These are phyloP conservation scores for Cryoendolithus antarcticus DNA, from an alignment of 2,329 filamentous ascomycete genomes.

Conservation along the genomic window DNA sequence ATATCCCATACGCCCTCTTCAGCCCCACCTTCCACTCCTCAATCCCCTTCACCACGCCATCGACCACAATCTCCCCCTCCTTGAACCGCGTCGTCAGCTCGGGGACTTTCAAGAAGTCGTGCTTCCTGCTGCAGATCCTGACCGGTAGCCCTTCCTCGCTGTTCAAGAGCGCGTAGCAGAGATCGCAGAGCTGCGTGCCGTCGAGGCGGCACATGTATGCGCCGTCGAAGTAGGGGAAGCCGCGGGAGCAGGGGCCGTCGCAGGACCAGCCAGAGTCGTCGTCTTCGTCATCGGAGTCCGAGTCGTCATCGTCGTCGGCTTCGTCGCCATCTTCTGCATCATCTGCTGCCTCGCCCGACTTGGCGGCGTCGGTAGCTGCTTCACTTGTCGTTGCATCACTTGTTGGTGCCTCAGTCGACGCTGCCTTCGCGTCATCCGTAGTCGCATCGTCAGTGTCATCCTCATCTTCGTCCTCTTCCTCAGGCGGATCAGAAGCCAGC, in stretches of 20 bases:
- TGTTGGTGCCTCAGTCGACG: too few species aligned
- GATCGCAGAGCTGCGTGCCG: background rate
- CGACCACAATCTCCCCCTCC: constrained; percentile 1
- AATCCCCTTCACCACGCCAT: background rate
- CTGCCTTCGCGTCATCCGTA: too few species aligned
- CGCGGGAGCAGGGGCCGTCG: background rate
- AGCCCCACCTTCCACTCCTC: constrained; percentile 1
- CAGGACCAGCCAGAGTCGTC: background rate
- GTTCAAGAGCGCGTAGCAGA: background rate
- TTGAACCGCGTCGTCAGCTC: background rate
- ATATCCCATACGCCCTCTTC: background rate
- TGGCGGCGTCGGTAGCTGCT: too few species aligned
- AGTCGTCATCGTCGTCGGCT: too few species aligned
- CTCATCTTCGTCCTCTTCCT: too few species aligned
- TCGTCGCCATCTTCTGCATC: too few species aligned
- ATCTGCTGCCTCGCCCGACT: too few species aligned
- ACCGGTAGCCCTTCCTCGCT: background rate
- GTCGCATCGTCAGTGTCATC: too few species aligned
- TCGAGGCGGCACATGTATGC: background rate
- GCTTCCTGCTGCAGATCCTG: constrained; percentile 1
- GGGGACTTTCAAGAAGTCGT: background rate
- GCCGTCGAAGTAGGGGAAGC: background rate
- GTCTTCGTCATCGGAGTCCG: too few species aligned
- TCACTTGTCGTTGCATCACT: too few species aligned
- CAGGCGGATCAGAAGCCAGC: too few species aligned